Base-by-base conservation (phyloP, 495 filamentous ascomycete genomes). In the Talaromyces adpressus region DNA sequence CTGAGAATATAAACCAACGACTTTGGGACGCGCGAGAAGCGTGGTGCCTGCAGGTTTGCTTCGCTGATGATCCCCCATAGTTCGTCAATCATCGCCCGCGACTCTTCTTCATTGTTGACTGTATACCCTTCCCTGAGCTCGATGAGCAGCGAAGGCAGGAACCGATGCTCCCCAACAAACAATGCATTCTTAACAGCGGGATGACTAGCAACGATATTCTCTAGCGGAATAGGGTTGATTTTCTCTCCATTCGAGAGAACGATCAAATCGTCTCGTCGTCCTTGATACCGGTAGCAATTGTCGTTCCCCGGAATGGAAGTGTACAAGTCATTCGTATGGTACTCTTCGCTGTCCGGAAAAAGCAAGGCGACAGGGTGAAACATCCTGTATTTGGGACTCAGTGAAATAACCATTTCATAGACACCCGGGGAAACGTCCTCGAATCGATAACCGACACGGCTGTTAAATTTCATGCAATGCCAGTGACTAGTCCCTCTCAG, bases 271-370 rank as follows among this genome's bases (percentile, higher is more conserved):
- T 80, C 77, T 5, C 45, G 25, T 2, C 79, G 71, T 3, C 69
- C 69, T n/a, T 56, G 52, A 14, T 64, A 73, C 14, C 65, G 62
- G 16, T 57, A 57, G 53, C 53, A 27, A 16, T 57, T 57, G 6
- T 57, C 53, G 5, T 32, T 23, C 16, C 0, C 53, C 22, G 53
- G 53, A 2, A 57, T 8, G 6, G 29, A 29, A n/a, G 68, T 68
- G 66, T 77, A 89, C 25, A 88, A 71, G 67, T 89, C 86, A 45
- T 82, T 81, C 11, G 81, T 86, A 34, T 71, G 68, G 63, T 79
- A 85, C 65, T 84, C 80, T 6, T 80, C 62, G 3, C 68, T 16
- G 8, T 76, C 65, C 6, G 73, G 73, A 51, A 74, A 77, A 2
- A 67, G 69, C n/a, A 70, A 67, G 41, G 70, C 75, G 53, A 68